Percentiles rank a stretch among this genome's conserved stretches.
Conservation (phyloP, 495 filamentous ascomycete genomes). For the Trichoderma parareesei region DNA sequence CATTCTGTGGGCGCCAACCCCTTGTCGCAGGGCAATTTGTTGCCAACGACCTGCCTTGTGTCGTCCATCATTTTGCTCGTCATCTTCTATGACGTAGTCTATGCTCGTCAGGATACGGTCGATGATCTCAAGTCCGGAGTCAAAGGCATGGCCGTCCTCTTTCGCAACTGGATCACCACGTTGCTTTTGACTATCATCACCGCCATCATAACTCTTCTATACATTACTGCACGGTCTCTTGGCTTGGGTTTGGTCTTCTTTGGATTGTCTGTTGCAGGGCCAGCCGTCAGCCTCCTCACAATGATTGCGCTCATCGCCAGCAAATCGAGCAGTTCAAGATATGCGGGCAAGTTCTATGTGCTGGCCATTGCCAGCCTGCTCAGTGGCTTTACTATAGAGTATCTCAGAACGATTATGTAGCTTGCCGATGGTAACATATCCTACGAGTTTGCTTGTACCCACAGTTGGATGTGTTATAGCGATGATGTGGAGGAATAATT, state of each 20-base stretch:
- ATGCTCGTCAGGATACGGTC: constrained; percentile 24
- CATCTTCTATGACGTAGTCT: constrained; percentile 26
- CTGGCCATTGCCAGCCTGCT: constrained; percentile 2
- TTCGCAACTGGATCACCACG: background rate
- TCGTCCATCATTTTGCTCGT: constrained; percentile 20
- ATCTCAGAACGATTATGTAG: background rate
- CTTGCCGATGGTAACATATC: background rate
- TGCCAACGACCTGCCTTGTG: constrained; percentile 12
- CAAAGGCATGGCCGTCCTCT: constrained; percentile 14
- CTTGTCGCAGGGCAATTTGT: background rate
- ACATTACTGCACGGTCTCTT: background rate
- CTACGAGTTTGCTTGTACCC: too few relatives aligned
- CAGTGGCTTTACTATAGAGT: background rate
- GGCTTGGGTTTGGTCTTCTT: background rate
- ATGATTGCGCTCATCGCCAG: background rate
- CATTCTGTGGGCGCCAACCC: constrained; percentile 11
- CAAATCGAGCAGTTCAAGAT: background rate
- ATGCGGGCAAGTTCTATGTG: constrained; percentile 7
- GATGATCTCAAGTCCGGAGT: constrained; percentile 24
- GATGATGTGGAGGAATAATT: too few relatives aligned
- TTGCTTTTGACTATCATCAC: background rate
- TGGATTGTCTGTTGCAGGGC: background rate
- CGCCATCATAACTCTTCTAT: background rate
- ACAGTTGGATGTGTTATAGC: too few relatives aligned
- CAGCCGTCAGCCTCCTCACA: background rate